phyloP scores from a whole-genome alignment of 768 basidiomycete species.

The Rhodotorula diobovata region DNA sequence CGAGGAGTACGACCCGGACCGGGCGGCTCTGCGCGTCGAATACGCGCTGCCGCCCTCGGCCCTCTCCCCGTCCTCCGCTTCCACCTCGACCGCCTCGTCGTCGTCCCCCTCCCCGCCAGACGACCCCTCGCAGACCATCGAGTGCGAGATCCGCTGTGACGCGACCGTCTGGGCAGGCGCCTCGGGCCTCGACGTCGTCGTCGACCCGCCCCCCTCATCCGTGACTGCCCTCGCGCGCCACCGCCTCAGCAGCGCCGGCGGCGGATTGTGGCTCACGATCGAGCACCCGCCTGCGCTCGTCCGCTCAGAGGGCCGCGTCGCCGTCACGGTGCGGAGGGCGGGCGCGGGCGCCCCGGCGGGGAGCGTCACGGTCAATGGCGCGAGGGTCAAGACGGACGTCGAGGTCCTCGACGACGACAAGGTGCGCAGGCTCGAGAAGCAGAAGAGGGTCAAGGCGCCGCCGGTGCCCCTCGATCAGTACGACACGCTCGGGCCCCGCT shows the following conservation, averaged over 20 bases:
- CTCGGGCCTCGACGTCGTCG: constrained; percentile 66
- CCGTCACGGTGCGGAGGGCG: background rate
- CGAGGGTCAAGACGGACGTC: constrained; percentile 73
- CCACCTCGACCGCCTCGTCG: constrained; percentile 44
- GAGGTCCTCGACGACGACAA: constrained; percentile 84
- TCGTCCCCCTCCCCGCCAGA: constrained; percentile 43
- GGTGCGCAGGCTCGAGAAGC: constrained; percentile 71
- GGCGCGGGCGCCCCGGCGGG: background rate
- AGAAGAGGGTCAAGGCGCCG: constrained; percentile 77
- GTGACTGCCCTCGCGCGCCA: constrained; percentile 81
- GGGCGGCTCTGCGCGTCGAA: constrained; percentile 71
- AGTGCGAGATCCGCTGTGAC: constrained; percentile 41
- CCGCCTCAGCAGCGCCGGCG: constrained; percentile 81
- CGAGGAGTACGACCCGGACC: constrained; percentile 77
- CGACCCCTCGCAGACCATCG: constrained; percentile 26
- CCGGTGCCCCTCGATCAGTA: constrained; percentile 88
- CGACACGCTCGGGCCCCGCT: constrained; percentile 28
- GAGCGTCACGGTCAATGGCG: constrained; percentile 60
- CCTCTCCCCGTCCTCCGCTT: constrained; percentile 44
- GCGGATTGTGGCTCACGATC: constrained; percentile 89
- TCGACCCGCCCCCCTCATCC: constrained; percentile 83
- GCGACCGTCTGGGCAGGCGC: constrained; percentile 53
- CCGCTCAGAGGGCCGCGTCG: background rate
- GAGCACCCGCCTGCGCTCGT: constrained; percentile 73
- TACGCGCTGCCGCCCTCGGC: constrained; percentile 52